These are phyloP conservation scores for Fusarium buharicum DNA, from an alignment of 2,329 filamentous ascomycete genomes.

Conservation along the genomic window DNA sequence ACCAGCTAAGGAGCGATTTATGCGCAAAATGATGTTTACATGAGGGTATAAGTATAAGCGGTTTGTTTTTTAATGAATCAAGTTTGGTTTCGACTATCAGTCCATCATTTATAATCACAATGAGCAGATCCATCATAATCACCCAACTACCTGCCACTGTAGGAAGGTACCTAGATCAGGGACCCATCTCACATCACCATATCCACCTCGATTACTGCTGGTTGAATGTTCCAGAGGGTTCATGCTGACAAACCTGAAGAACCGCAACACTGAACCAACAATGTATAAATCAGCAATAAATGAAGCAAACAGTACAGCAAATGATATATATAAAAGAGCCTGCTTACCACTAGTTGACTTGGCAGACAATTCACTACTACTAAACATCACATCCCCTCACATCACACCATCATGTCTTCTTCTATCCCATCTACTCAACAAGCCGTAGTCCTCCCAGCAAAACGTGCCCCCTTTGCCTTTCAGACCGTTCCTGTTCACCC, in stretches of 20 bases:
- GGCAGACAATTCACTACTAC: background rate
- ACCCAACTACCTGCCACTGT: too few relatives aligned
- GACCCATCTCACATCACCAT: background rate
- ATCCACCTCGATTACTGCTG: background rate
- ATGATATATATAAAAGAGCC: background rate
- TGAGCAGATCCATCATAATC: too few relatives aligned
- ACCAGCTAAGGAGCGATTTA: background rate
- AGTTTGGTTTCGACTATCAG: too few relatives aligned
- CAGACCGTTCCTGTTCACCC: constrained; percentile 58
- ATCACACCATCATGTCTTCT: constrained; percentile 36
- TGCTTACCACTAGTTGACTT: too few relatives aligned
- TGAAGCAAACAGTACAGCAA: background rate
- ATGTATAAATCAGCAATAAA: background rate
- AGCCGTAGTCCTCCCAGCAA: constrained; percentile 67
- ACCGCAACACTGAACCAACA: background rate
- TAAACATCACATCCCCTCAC: background rate
- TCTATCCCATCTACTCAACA: constrained; percentile 73
- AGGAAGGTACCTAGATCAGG: background rate
- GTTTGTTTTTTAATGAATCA: too few relatives aligned
- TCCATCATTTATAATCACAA: too few relatives aligned
- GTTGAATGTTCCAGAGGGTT: constrained; percentile 33
- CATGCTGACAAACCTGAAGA: constrained; percentile 19
- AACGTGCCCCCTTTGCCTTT: constrained; percentile 62
- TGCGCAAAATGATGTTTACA: background rate
- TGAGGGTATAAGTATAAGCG: too few relatives aligned